These are phyloP conservation scores for Herpetomonas tarakana DNA, from an alignment of 208 protist genomes.

Conservation along the genomic window DNA sequence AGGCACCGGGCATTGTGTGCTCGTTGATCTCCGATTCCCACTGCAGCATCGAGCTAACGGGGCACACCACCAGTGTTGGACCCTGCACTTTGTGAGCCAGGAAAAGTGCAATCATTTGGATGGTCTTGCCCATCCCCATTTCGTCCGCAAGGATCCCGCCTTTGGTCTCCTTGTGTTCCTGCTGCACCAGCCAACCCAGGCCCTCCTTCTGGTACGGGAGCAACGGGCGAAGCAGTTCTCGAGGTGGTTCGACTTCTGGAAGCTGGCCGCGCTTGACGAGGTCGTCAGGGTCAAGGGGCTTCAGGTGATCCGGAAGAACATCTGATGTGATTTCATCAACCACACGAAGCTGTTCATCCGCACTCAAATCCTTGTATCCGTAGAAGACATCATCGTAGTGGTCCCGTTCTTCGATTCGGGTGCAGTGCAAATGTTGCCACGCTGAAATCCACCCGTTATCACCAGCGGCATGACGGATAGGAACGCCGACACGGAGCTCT, in stretches of 20 bases:
- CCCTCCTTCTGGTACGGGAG: slow-evolving; percentile 87
- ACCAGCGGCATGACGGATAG: slow-evolving; percentile 75
- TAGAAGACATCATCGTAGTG: slow-evolving; percentile 32
- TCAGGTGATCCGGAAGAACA: slow-evolving; percentile 55
- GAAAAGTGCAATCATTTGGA: slow-evolving; percentile 94
- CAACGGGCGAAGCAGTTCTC: slow-evolving; percentile 56
- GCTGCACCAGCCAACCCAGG: slow-evolving; percentile 79
- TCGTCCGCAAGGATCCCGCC: slow-evolving; percentile 98
- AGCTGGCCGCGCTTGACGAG: slow-evolving; percentile 59
- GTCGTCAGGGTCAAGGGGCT: slow-evolving; percentile 83
- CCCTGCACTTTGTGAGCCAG: slow-evolving; percentile 65
- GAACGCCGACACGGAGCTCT: slow-evolving; percentile 75
- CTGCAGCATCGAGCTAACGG: slow-evolving; percentile 92
- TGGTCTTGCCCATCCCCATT: slow-evolving; percentile 98
- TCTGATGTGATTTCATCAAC: slow-evolving; percentile 47
- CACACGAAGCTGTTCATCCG: slow-evolving; percentile 52
- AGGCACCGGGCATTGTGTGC: slow-evolving; percentile 54
- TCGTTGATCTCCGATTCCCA: slow-evolving; percentile 88
- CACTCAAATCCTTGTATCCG: slow-evolving; percentile 43
- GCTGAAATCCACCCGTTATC: slow-evolving; percentile 88
- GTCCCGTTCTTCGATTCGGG: slow-evolving; percentile 34
- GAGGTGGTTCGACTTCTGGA: slow-evolving; percentile 38
- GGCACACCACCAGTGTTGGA: slow-evolving; percentile 88
- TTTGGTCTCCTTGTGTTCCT: slow-evolving; percentile 60
- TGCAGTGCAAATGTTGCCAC: slow-evolving; percentile 85